Percentiles rank a stretch among this genome's conserved stretches.
These are phyloP conservation scores for Beauveria australis DNA, from an alignment of 2,329 filamentous ascomycete species.

Conservation along the genomic window DNA sequence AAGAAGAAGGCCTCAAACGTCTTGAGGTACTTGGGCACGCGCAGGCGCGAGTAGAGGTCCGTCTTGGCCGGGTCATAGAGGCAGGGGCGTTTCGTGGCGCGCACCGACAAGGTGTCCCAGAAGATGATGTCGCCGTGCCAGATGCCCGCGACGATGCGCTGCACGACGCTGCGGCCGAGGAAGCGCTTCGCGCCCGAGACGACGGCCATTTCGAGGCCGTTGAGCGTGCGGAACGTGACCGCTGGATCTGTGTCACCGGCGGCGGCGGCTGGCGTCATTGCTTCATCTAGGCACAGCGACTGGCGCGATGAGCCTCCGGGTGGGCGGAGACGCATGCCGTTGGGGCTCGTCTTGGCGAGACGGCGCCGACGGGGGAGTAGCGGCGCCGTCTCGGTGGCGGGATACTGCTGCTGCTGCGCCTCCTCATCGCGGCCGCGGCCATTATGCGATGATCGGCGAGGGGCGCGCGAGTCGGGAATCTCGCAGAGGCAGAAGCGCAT, in stretches of 20 bases:
- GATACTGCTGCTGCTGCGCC: conserved; percentile 29
- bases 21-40: conserved; percentile 79
- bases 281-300: conserved; percentile 41
- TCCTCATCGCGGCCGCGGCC: conserved; percentile 27
- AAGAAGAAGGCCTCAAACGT: conserved; percentile 80
- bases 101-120: conserved; percentile 69
- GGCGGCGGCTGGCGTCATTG: conserved; percentile 40
- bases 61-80: conserved; percentile 61
- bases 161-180: conserved; percentile 69
- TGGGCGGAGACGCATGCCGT: conserved; percentile 26
- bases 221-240: conserved; percentile 67
- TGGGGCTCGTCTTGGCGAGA: background rate
- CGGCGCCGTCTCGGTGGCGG: background rate
- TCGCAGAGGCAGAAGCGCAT: conserved; percentile 70
- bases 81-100: conserved; percentile 66
- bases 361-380: background rate
- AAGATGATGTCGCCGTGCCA: conserved; percentile 84
- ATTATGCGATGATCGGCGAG: conserved; percentile 11
- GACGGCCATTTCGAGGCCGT: conserved; percentile 79
- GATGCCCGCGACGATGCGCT: conserved; percentile 75
- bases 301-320: conserved; percentile 14
- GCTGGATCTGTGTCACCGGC: conserved; percentile 51
- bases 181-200: conserved; percentile 79
- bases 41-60: conserved; percentile 65
- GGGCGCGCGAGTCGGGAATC: conserved; percentile 38